Evolutionary conservation across 805 yeast species (phyloP).

Genomic region (Candida ovalis): DNA sequence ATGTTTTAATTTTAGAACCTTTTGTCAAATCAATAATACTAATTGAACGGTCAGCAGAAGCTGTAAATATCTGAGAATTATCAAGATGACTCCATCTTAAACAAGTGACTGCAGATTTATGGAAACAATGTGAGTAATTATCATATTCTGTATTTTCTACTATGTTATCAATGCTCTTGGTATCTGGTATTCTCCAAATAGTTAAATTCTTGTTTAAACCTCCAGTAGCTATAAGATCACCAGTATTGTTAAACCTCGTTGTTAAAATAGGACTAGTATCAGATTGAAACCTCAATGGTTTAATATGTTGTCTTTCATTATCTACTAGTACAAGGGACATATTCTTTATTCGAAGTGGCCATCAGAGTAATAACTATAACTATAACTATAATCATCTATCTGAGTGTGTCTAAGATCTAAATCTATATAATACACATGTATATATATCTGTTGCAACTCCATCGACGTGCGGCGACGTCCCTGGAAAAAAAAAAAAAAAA

Average conservation of each 20-base stretch:
- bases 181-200: conserved; percentile 27
- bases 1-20: conserved; percentile 52
- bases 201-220: conserved; percentile 52
- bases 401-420: too few species aligned
- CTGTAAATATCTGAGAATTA: conserved; percentile 40
- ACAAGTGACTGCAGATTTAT: conserved; percentile 62
- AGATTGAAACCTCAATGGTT: conserved; percentile 40
- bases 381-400: too few species aligned
- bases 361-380: not conserved
- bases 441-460: too few species aligned
- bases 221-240: conserved; percentile 55
- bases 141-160: conserved; percentile 14
- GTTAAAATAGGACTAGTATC: conserved; percentile 53
- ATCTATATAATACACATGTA: too few species aligned
- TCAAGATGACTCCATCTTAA: conserved; percentile 48
- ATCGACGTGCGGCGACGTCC: too few species aligned
- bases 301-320: not conserved
- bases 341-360: too few species aligned
- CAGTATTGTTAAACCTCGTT: conserved; percentile 48
- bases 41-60: conserved; percentile 60
- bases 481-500: too few species aligned
- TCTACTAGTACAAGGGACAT: not conserved
- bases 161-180: conserved; percentile 1
- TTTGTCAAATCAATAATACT: conserved; percentile 61
- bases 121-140: conserved; percentile 24